Base-by-base conservation (phyloP, 257 asterid species). In the Anisodus tanguticus region DNA sequence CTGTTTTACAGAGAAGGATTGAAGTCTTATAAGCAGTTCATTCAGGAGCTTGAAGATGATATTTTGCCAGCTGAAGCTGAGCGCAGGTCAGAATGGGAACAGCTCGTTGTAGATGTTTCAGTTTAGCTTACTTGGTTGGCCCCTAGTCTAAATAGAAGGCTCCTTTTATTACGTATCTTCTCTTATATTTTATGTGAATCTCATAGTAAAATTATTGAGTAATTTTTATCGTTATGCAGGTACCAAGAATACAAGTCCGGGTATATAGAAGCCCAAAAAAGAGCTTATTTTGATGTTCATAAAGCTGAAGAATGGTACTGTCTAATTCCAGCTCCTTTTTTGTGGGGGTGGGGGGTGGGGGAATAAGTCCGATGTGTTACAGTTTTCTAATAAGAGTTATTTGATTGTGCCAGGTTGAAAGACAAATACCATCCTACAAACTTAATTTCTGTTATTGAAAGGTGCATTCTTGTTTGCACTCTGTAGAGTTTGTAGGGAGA, bases 31-130 rank as follows among this genome's bases (percentile, higher is more conserved):
- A 95, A 95, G 94, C 99, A 93, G 88, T 95, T 95, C 89, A 95
- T 95, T 89, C 99, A 94, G 92, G 99, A 94, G 92, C 98, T 95
- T 87, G 99, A 95, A 90, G 99, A 95, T 90, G 99, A 95, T 86
- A 91, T 95, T 82, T 86, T 93, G 80, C 99, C 99, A 51, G 84
- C 95, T 88, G 99, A 94, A 88, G 99, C 99, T 58, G 99, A 95
- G 87, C 92, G 92, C 84, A 95, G 99, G 99, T 95, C 80, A 87
- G 94, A 79, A 72, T 45, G 45, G 54, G 84, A 60, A 83, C 80
- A 59, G 62, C 57, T 62, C 60, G 54, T 82, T 81, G 49, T 51
- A 63, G 83, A 82, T 84, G 76, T 83, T 85, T 85, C 45, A 37
- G 60, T 79, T 55, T 76, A 77, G 77, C 82, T 84, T 74, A 31